Base-by-base conservation (phyloP, 176 grass and related monocot species). In the Phragmites australis region DNA sequence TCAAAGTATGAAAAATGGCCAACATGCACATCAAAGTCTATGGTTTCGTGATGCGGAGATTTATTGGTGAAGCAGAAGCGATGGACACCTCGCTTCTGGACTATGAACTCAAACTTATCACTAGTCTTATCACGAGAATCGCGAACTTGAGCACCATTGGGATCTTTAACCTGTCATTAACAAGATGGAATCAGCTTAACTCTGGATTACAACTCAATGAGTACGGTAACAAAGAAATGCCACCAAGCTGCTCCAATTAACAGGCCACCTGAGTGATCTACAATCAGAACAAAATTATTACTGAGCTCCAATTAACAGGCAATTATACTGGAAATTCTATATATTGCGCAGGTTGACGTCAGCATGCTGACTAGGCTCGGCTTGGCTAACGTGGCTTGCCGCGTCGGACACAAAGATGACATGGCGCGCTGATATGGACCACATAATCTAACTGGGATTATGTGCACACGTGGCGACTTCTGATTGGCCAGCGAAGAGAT, bases 1-100 rank as follows among this genome's bases (percentile, higher is more conserved):
- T 99, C 97, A 0, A 93, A 91, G 65, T 99, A 93, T 9, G 93
- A 89, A 76, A 96, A 99, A 87, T 99, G 97, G 25, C 90, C 92
- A 65, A 99, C 86, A 71, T 99, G 93, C 32, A 99, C 92, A 79
- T 99, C 93, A 68, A 99, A 99, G 76, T 99, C 97, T 69, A 99
- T 85, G 68, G 93, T 99, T 82, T 99, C 97, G 46, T 99, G 97
- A 34, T 99, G 96, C 1, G 93, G 97, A 6, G 93, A 99, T 70
- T 88, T 99, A 51, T 99, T 99, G 40, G 87, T 90, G 79, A 99
- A 96, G 70, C 97, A 93, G 58, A 98, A 98, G 45, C 90, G 92
- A 80, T 94, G 90, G 22, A 91, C 90, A 13, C 95, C 95, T 75
- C 88, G 93, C 87, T 83, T 93, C 41, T 94, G 95, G 60, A 91